Base-by-base conservation (phyloP, 2,329 filamentous ascomycete genomes). In the Rugonectria rugulosa region DNA sequence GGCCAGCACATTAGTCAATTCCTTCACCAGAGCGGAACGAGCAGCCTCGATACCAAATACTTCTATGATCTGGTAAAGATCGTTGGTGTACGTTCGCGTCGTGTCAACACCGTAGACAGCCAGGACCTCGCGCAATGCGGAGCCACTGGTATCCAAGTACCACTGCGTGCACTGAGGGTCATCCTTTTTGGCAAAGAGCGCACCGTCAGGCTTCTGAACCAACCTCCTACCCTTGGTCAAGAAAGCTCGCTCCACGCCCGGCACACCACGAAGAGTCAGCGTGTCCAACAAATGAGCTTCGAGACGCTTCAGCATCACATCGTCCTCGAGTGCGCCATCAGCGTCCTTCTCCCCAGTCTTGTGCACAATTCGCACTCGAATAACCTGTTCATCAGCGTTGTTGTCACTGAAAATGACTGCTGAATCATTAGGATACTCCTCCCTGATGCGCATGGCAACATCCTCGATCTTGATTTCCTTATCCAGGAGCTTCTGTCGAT, bases 361-460 rank as follows among this genome's bases (percentile, higher is more conserved):
- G 9, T 56, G 79, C 59, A 96, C 86, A 67, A 93, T 89, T 62
- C 95, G 90, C 62, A 97, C 89, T 72, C 95, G 95, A 66, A 99
- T 92, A 40, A 98, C 89, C 73, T 96, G 92, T 72, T 96, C 88
- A 62, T 97, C 93, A 9, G 94, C 93, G 73, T 99, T 99, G 80
- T 97, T 95, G 75, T 99, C 95, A 75, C 92, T 97, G 81, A 96
- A 97, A 57, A 99, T 93, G 63, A 99, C 88, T 12, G 92, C 92
- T 66, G 98, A 79, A 73, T 97, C 92, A 59, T 83, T 87, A 17
- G 87, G 83, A 71, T 96, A 99, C 48, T 92, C 88, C 62, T 93
- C 87, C 79, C 96, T 97, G 77, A 99, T 95, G 70, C 88, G 90
- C 58, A 84, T 80, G 26, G 94, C 94, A 58, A 99, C 94, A 68